phyloP scores from a whole-genome alignment of 495 filamentous ascomycete species.

The Talaromyces liani region DNA sequence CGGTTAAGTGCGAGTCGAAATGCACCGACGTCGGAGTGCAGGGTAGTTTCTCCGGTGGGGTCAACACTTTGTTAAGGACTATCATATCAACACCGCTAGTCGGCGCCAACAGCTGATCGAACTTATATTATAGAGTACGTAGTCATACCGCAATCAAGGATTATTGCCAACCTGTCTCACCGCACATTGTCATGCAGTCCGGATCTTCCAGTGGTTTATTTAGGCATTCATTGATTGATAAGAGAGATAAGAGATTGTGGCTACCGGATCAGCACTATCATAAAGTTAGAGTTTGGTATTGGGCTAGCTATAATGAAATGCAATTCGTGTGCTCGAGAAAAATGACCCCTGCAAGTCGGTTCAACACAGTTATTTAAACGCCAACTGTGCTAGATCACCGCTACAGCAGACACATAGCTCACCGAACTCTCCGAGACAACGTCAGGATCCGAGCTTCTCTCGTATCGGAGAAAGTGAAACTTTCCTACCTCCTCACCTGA shows the following conservation, averaged over 20 bases:
- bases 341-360: conserved; percentile 3
- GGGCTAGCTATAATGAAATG: not conserved
- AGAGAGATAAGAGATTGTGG: not conserved
- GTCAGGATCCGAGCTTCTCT: conserved; percentile 74
- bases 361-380: not conserved
- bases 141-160: no score
- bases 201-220: not conserved
- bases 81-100: not conserved
- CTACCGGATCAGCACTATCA: not conserved
- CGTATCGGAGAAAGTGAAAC: conserved; percentile 86
- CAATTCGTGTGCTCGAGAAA: not conserved
- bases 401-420: conserved; percentile 65
- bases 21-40: not conserved
- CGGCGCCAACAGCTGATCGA: not conserved
- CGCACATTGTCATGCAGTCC: not conserved
- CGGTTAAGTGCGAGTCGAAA: not conserved
- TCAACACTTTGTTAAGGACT: not conserved
- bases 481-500: conserved; percentile 42
- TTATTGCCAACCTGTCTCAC: not conserved
- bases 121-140: not conserved
- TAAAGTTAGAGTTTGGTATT: not conserved
- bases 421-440: conserved; percentile 76
- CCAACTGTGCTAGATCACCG: conserved; percentile 20
- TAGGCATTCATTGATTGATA: not conserved
- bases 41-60: not conserved